Evolutionary conservation across 805 yeast species (phyloP).

Genomic region (Candida dajiaensis): DNA sequence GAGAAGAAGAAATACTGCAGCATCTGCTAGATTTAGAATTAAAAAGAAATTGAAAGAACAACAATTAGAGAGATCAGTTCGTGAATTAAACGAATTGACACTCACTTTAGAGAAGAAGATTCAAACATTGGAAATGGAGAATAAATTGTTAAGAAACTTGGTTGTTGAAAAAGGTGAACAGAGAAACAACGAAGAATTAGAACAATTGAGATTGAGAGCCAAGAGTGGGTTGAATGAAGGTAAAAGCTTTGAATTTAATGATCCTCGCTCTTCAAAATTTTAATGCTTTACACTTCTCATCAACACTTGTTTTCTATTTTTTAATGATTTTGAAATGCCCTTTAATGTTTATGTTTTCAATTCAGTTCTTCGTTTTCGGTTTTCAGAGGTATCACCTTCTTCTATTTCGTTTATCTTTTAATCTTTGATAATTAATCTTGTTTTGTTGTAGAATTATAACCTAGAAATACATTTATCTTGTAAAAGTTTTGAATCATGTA

Average conservation of each 20-base stretch:
- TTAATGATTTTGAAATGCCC: neutral
- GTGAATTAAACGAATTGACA: slow-evolving; percentile 66
- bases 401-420: no score
- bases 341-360: neutral
- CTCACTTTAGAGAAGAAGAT: slow-evolving; percentile 63
- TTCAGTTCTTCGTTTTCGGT: neutral
- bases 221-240: slow-evolving; percentile 2
- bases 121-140: slow-evolving; percentile 89
- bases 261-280: neutral
- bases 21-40: slow-evolving; percentile 88
- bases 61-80: slow-evolving; percentile 75
- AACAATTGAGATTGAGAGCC: slow-evolving; percentile 44
- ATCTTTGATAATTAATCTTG: no score
- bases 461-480: no score
- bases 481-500: no score
- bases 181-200: slow-evolving; percentile 48
- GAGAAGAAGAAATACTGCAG: slow-evolving; percentile 85
- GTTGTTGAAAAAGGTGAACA: slow-evolving; percentile 72
- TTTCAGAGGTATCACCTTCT: neutral
- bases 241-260: neutral
- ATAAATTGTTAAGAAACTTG: slow-evolving; percentile 72
- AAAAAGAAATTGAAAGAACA: slow-evolving; percentile 90
- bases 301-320: neutral
- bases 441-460: no score
- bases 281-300: neutral